Percentiles rank a stretch among this genome's conserved stretches.
phyloP scores from a whole-genome alignment of 345 rosid genomes.

The Moricandia moricandioides region DNA sequence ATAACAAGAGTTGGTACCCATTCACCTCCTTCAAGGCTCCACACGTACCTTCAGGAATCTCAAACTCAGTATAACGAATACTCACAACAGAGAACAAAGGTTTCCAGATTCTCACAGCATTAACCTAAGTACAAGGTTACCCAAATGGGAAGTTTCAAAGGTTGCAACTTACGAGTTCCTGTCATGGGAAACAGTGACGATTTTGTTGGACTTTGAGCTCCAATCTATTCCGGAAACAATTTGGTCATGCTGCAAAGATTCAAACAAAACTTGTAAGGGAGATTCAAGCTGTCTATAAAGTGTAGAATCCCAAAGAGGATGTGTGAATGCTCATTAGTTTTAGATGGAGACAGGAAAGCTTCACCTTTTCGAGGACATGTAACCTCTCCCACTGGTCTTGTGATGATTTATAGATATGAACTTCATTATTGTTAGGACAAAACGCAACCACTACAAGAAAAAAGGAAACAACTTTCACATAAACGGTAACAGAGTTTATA shows the following conservation, averaged over 20 bases:
- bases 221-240: constrained; percentile 96
- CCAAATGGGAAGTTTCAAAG: background rate
- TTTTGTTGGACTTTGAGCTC: constrained; percentile 76
- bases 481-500: background rate
- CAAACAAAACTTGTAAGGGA: background rate
- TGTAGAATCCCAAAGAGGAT: no score
- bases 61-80: constrained; percentile 10
- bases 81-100: constrained; percentile 8
- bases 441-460: constrained; percentile 77
- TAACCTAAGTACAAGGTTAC: background rate
- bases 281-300: background rate
- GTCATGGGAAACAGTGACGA: constrained; percentile 94
- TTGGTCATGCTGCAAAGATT: constrained; percentile 83
- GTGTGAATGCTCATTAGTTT: background rate
- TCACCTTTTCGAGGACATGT: constrained; percentile 85
- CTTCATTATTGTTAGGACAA: constrained; percentile 90
- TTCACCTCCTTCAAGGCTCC: constrained; percentile 85
- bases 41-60: constrained; percentile 61
- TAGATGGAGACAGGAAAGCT: constrained; percentile 37
- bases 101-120: background rate
- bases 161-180: constrained; percentile 81
- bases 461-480: background rate
- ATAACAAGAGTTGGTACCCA: constrained; percentile 98
- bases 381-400: constrained; percentile 85
- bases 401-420: constrained; percentile 76